Conservation (phyloP, 176 grass and related monocot genomes). For the Cocos nucifera region DNA sequence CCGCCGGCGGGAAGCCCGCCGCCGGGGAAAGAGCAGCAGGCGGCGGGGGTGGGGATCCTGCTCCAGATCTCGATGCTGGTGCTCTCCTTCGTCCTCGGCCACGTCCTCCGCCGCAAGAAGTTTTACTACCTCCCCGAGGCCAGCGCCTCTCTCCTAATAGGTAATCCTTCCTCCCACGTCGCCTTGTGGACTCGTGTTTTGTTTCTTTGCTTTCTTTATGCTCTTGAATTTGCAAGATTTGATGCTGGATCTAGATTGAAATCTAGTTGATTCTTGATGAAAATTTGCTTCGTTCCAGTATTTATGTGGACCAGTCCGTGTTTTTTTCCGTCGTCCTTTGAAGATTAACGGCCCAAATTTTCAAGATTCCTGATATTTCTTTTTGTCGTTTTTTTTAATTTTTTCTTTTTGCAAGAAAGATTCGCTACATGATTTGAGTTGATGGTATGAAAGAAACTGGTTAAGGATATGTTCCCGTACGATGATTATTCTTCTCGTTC, state of each 20-base stretch:
- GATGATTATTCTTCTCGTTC: no score
- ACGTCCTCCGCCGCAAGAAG: conserved; percentile 80
- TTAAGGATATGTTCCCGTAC: no score
- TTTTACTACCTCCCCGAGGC: conserved; percentile 99
- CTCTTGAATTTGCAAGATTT: neutral
- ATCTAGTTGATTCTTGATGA: neutral
- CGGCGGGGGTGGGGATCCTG: conserved; percentile 84
- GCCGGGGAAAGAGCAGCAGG: conserved; percentile 93
- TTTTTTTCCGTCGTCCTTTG: no score
- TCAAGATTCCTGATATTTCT: no score
- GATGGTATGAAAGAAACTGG: no score
- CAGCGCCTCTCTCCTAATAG: conserved; percentile 94
- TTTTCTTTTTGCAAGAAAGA: no score
- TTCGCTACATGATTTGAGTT: no score
- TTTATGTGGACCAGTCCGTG: neutral
- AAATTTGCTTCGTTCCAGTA: neutral
- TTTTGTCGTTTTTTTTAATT: no score
- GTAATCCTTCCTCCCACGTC: conserved; percentile 22
- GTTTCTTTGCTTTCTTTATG: neutral
- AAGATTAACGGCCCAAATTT: no score
- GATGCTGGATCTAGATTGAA: no score
- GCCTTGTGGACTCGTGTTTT: neutral
- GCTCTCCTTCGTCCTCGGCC: conserved; percentile 96
- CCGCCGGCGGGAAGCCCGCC: conserved; percentile 31
- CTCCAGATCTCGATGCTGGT: conserved; percentile 97